These are phyloP conservation scores for Eutrema salsugineum DNA, from an alignment of 441 rosid genomes.

Conservation along the genomic window DNA sequence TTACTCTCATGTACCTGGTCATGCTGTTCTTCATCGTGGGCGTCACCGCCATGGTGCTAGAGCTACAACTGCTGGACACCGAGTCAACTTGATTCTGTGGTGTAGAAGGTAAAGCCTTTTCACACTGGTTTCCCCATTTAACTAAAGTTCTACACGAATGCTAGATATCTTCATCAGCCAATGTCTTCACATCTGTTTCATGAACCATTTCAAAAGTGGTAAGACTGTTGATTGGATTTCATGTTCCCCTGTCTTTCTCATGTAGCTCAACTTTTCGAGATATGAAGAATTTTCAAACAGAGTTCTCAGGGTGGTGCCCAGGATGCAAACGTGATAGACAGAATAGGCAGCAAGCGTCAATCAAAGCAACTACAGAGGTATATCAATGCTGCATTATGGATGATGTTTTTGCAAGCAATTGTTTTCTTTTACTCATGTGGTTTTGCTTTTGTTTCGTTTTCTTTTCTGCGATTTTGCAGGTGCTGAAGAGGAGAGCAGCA, in stretches of 20 bases:
- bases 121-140: background rate
- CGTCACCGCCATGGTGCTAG: conserved; percentile 80
- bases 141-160: background rate
- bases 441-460: background rate
- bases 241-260: background rate
- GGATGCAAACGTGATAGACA: conserved; percentile 44
- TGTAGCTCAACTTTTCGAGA: conserved; percentile 59
- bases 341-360: conserved; percentile 38
- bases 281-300: conserved; percentile 54
- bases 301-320: conserved; percentile 65
- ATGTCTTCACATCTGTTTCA: background rate
- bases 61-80: conserved; percentile 57
- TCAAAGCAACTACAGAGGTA: conserved; percentile 52
- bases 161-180: background rate
- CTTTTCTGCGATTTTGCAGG: too few relatives aligned
- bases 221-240: background rate
- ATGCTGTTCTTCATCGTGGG: conserved; percentile 68
- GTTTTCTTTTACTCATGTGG: background rate
- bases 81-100: conserved; percentile 68
- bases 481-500: conserved; percentile 15
- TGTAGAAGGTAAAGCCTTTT: conserved; percentile 54
- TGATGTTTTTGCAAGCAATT: conserved; percentile 3
- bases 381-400: background rate
- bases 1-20: conserved; percentile 58
- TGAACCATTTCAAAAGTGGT: background rate